Conservation (phyloP, 768 basidiomycete species). For the Exsudoporus frostii region DNA sequence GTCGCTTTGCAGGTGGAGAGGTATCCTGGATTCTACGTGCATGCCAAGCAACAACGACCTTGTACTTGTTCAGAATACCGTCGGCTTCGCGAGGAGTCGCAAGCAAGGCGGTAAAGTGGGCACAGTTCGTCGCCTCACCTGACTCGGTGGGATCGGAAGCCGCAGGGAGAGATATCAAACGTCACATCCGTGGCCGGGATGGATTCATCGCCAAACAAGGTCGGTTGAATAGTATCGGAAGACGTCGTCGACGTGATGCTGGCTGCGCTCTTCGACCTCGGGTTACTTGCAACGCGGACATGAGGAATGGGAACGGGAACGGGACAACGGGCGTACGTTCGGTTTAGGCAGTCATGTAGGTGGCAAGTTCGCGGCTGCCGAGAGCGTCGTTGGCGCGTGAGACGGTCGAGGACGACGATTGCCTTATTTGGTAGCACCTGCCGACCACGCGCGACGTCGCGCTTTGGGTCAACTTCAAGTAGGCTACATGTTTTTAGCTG, state of each 20-base stretch:
- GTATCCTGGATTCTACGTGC: slow-evolving; percentile 41
- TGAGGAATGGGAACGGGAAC: neutral
- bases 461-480: neutral
- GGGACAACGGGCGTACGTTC: neutral
- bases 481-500: neutral
- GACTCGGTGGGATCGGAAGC: slow-evolving; percentile 13
- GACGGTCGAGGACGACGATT: slow-evolving; percentile 24
- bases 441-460: neutral
- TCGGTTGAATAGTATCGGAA: slow-evolving; percentile 27
- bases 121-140: slow-evolving; percentile 19
- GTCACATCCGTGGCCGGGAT: slow-evolving; percentile 5
- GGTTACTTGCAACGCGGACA: neutral
- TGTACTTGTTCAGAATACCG: slow-evolving; percentile 47
- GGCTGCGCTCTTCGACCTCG: neutral
- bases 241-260: slow-evolving; percentile 31
- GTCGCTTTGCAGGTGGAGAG: slow-evolving; percentile 52
- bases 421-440: slow-evolving; percentile 14
- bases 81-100: slow-evolving; percentile 30
- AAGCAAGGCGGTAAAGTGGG: slow-evolving; percentile 42
- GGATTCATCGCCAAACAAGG: slow-evolving; percentile 28
- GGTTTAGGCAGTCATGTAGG: neutral
- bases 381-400: neutral
- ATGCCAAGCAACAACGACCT: slow-evolving; percentile 54
- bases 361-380: neutral
- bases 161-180: slow-evolving; percentile 8